These are phyloP conservation scores for Boletellus emodensis DNA, from an alignment of 768 basidiomycete genomes.

Conservation along the genomic window DNA sequence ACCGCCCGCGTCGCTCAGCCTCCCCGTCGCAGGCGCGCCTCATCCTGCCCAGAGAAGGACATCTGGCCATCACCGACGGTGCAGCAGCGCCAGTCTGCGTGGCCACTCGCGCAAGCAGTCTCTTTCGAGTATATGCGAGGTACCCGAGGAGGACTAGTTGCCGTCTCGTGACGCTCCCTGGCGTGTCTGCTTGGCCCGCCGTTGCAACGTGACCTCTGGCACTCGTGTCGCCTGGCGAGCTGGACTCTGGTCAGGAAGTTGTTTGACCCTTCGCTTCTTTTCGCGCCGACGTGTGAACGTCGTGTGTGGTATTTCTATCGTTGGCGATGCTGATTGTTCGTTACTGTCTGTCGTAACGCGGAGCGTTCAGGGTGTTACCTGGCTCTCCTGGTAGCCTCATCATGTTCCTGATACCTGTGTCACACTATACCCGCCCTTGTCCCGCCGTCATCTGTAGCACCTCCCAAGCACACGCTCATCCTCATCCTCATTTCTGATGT, in stretches of 20 bases:
- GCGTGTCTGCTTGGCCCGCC: neutral
- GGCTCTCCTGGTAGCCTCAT: constrained; percentile 12
- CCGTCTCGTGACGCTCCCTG: neutral
- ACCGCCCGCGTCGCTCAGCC: constrained; percentile 8
- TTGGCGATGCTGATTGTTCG: constrained; percentile 24
- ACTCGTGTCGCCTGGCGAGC: constrained; percentile 18
- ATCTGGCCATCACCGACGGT: constrained; percentile 26
- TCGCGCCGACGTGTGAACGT: constrained; percentile 13
- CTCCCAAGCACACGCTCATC: constrained; percentile 11
- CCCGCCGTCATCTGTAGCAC: constrained; percentile 27
- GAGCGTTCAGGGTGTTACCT: constrained; percentile 13
- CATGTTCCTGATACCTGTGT: constrained; percentile 30
- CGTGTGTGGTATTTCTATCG: constrained; percentile 2
- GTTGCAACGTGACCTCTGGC: neutral
- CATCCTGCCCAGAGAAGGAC: constrained; percentile 14
- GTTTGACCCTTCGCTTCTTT: constrained; percentile 8
- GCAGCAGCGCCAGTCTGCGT: constrained; percentile 30
- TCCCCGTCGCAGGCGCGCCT: constrained; percentile 2
- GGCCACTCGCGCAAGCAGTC: constrained; percentile 30
- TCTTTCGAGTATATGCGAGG: constrained; percentile 30
- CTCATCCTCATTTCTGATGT: constrained; percentile 17
- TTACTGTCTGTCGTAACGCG: constrained; percentile 16
- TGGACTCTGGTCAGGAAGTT: constrained; percentile 14
- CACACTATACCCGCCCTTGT: constrained; percentile 26
- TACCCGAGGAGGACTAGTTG: constrained; percentile 30